Base-by-base conservation (phyloP, 1,284 basidiomycete species). In the Tylopilus sp. region DNA sequence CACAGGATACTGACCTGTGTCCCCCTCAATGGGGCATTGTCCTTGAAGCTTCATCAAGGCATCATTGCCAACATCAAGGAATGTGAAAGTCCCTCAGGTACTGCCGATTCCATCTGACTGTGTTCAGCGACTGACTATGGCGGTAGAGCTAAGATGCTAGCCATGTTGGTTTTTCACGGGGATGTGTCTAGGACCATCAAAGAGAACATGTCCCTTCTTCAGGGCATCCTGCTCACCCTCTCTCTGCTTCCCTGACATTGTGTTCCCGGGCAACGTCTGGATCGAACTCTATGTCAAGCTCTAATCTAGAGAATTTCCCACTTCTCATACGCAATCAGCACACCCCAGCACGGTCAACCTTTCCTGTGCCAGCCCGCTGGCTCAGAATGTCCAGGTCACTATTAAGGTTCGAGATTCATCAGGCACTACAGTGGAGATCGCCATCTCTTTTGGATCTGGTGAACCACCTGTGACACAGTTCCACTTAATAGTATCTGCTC, bases 241-340 rank as follows among this genome's bases (percentile, higher is more conserved):
- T 12, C 89, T 99, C n/a, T 95, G 96, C 35, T 99, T 99, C 77
- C 94, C 96, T 0, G 97, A 98, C 74, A 95, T 98, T 4, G 96
- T 98, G 16, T 96, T 96, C 76, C 96, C 96, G 2, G 95, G 93
- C 14, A 93, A 95, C 71, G 82, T 88, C n/a, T 89, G 96, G 29
- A 98, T 98, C 76, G 96, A 98, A 75, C 86, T 98, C 14, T 98
- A 98, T 80, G 88, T 98, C 83, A 98, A 96, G 77, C 86, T 98
- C 3, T 96, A 94, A 94, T 91, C 90, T 62, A 96, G 93, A 34
- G 91, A 93, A 71, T 98, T 97, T 76, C 82, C 85, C 3, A 82
- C 87, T 0, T 84, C 87, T 1, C 85, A 86, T 62, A 80, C 83
- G 57, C 83, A 87, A 54, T 77, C 79, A 35, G 71, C 79, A 16